Percentiles rank a stretch among this genome's conserved stretches.
These are phyloP conservation scores for Pseudotsuga menziesii DNA, from an alignment of 75 land plant genomes.

Conservation along the genomic window DNA sequence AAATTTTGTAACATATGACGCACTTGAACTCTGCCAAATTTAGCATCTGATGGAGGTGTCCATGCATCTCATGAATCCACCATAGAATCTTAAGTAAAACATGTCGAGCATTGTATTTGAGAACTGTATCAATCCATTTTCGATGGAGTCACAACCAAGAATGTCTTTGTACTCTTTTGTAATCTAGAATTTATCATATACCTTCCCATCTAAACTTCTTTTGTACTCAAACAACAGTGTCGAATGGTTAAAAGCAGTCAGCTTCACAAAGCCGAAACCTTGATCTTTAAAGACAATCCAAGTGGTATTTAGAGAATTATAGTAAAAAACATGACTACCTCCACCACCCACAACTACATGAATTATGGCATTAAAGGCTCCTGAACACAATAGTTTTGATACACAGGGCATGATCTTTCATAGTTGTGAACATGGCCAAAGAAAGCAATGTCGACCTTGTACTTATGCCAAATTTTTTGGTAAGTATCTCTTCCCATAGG, in stretches of 20 bases:
- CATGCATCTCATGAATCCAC: constrained; percentile 33
- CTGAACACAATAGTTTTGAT: constrained; percentile 40
- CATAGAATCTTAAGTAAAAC: constrained; percentile 80
- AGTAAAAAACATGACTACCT: constrained; percentile 58
- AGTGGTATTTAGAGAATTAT: constrained; percentile 32
- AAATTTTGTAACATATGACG: too few species aligned
- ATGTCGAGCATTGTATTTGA: constrained; percentile 39
- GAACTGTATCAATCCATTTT: constrained; percentile 80
- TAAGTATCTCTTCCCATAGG: too few species aligned
- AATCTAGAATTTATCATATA: constrained; percentile 85
- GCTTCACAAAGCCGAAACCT: constrained; percentile 74
- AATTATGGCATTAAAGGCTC: constrained; percentile 89
- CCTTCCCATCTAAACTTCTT: constrained; percentile 70
- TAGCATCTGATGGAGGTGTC: too few species aligned
- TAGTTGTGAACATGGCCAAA: constrained; percentile 93
- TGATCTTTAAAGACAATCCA: constrained; percentile 75
- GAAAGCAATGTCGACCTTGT: constrained; percentile 87
- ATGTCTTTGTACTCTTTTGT: constrained; percentile 75
- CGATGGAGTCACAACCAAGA: constrained; percentile 68
- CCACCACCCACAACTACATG: constrained; percentile 72
- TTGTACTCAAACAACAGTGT: constrained; percentile 87
- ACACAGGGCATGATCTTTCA: constrained; percentile 90
- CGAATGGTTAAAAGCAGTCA: constrained; percentile 88
- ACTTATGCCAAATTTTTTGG: too few species aligned
- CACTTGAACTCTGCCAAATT: too few species aligned